Percentiles rank a stretch among this genome's conserved stretches.
Conservation (phyloP, 345 rosid species). For the Bruguiera sexangula region DNA sequence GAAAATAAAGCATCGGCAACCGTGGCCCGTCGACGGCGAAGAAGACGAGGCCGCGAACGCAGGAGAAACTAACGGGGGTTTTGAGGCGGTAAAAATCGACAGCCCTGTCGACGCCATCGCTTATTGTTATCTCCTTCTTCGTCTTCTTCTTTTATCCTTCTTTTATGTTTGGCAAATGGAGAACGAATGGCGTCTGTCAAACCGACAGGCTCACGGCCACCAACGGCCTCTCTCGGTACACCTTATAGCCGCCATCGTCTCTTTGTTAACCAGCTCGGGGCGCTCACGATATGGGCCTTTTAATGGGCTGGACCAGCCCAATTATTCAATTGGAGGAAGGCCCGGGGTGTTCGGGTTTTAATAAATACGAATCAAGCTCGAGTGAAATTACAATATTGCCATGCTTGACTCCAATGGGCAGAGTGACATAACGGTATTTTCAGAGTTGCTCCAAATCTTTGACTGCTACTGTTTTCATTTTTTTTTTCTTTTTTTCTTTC, state of each 20-base stretch:
- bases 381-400: too few species aligned
- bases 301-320: slow-evolving; percentile 5
- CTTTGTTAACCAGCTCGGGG: background rate
- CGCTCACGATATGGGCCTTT: background rate
- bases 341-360: background rate
- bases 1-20: slow-evolving; percentile 13
- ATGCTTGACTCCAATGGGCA: too few species aligned
- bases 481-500: background rate
- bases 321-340: background rate
- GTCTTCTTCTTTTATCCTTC: too few species aligned
- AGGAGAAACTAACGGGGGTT: slow-evolving; percentile 3
- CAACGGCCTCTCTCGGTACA: background rate
- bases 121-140: too few species aligned
- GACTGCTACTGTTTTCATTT: too few species aligned
- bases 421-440: too few species aligned
- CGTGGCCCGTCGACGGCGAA: slow-evolving; percentile 19
- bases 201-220: background rate
- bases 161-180: too few species aligned
- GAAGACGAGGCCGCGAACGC: background rate
- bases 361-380: too few species aligned
- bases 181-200: background rate
- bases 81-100: slow-evolving; percentile 18
- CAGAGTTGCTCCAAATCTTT: too few species aligned
- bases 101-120: slow-evolving; percentile 16
- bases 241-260: background rate